Base-by-base conservation (phyloP, 768 basidiomycete genomes). In the Suillus luteus region DNA sequence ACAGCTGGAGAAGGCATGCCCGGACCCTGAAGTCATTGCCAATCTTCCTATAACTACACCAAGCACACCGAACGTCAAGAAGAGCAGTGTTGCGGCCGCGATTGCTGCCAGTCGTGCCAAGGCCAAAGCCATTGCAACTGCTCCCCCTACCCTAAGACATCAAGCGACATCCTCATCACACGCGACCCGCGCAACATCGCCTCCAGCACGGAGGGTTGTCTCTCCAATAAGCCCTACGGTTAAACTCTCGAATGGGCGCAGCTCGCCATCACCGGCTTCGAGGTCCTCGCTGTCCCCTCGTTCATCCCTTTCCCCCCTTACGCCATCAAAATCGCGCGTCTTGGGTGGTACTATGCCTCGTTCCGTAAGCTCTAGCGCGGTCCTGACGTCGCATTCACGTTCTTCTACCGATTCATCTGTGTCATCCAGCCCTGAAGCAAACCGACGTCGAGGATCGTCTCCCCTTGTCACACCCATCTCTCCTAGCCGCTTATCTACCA, bases 101-200 rank as follows among this genome's bases (percentile, higher is more conserved):
- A 92, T 96, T 69, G 95, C 95, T 46, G 93, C 95, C 24, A 95
- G 91, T 72, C 85, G 94, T 27, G 92, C 90, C 17, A 96, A 93
- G 72, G 92, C 92, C 17, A 93, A 88, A 70, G 89, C 86, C 24
- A 92, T 92, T 65, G 91, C 93, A 2, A 88, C 82, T 38, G 90
- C 92, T 10, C 93, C 93, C 22, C 93, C 93, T 4, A 84, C 85
- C 59, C 80, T 92, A 57, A 83, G 89, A 60, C 93, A 94, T 73
- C 91, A 93, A 72, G 91, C 92, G 6, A 93, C 91, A 10, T 91
- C 92, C 57, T 79, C 77, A 17, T 81, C 91, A 40, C 85, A 90
- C 68, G 80, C 83, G 9, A 77, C 82, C 52, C 77, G 80, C 19
- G 72, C 79, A 19, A 71, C 75, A 17, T 80, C 80, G 19, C 82